Evolutionary conservation across 306 rosid genomes (phyloP).

Genomic region (Cicer pinnatifidum): DNA sequence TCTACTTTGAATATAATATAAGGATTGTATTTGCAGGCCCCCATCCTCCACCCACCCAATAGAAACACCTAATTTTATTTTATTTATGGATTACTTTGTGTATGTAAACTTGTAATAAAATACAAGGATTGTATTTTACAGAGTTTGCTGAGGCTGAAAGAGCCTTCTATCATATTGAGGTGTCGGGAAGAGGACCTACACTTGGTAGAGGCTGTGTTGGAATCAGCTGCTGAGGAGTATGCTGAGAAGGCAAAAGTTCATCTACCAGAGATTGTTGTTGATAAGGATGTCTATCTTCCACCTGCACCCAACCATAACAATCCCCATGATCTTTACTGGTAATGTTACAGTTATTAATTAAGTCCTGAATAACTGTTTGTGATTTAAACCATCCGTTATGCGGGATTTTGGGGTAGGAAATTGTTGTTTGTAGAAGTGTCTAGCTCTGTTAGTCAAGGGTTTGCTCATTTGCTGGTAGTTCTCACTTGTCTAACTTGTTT

Average conservation of each 20-base stretch:
- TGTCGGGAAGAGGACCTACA: slow-evolving; percentile 78
- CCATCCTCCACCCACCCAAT: neutral
- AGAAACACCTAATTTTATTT: slow-evolving; percentile 3
- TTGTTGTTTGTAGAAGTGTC: slow-evolving; percentile 23
- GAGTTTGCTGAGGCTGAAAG: slow-evolving; percentile 92
- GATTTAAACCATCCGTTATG: neutral
- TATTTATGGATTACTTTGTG: neutral
- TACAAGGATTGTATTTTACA: slow-evolving; percentile 49
- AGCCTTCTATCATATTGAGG: slow-evolving; percentile 87
- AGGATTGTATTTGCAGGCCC: slow-evolving; percentile 4
- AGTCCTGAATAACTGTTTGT: slow-evolving; percentile 10
- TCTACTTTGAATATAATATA: slow-evolving; percentile 16
- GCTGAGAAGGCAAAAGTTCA: slow-evolving; percentile 74
- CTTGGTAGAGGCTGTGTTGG: slow-evolving; percentile 73
- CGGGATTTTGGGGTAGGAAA: slow-evolving; percentile 12
- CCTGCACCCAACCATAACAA: slow-evolving; percentile 72
- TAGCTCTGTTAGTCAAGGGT: slow-evolving; percentile 11
- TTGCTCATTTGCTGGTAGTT: neutral
- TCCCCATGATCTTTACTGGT: slow-evolving; percentile 77
- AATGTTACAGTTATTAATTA: slow-evolving; percentile 38
- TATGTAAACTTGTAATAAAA: slow-evolving; percentile 15
- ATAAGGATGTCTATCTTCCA: slow-evolving; percentile 75
- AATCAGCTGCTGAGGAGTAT: slow-evolving; percentile 80
- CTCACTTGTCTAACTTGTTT: neutral
- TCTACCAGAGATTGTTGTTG: slow-evolving; percentile 75